A percentile compares a stretch with the other conserved stretches of the same genome.
Conservation (phyloP, 2,329 filamentous ascomycete genomes). For the Colletotrichum phormii region DNA sequence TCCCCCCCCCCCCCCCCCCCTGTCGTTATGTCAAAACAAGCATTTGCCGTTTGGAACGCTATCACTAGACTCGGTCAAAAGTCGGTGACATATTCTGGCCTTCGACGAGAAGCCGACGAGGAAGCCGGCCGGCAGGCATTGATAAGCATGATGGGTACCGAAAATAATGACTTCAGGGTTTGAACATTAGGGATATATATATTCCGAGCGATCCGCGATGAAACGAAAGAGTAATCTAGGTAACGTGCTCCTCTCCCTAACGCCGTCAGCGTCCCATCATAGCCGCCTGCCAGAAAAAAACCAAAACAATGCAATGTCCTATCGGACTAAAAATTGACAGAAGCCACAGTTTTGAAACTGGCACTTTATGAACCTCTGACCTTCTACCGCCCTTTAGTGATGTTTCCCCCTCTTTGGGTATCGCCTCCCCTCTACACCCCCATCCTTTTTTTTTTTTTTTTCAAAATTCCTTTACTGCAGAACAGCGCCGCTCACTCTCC, state of each 20-base stretch:
- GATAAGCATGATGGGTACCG: neutral
- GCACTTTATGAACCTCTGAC: neutral
- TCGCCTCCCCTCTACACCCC: neutral
- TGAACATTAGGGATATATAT: slow-evolving; percentile 18
- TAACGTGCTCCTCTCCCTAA: slow-evolving; percentile 20
- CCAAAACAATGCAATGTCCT: neutral
- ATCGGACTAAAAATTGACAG: neutral
- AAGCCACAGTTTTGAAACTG: neutral
- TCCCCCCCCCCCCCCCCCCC: too few relatives aligned
- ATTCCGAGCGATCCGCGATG: slow-evolving; percentile 2
- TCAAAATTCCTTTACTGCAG: slow-evolving; percentile 37
- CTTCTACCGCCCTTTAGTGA: slow-evolving; percentile 14
- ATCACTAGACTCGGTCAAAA: neutral
- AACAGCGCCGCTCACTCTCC: slow-evolving; percentile 52
- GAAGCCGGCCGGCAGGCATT: neutral
- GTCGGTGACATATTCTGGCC: neutral
- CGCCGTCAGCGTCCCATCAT: slow-evolving; percentile 16
- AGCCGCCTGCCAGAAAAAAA: neutral
- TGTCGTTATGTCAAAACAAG: neutral
- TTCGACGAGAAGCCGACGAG: neutral
- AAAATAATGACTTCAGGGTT: neutral
- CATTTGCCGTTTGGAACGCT: neutral
- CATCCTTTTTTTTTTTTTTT: too few relatives aligned
- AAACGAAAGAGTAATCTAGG: slow-evolving; percentile 19
- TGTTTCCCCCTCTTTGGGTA: slow-evolving; percentile 10